These are phyloP conservation scores for Ophiostoma himal-ulmi DNA, from an alignment of 2,329 filamentous ascomycete species.

Conservation along the genomic window DNA sequence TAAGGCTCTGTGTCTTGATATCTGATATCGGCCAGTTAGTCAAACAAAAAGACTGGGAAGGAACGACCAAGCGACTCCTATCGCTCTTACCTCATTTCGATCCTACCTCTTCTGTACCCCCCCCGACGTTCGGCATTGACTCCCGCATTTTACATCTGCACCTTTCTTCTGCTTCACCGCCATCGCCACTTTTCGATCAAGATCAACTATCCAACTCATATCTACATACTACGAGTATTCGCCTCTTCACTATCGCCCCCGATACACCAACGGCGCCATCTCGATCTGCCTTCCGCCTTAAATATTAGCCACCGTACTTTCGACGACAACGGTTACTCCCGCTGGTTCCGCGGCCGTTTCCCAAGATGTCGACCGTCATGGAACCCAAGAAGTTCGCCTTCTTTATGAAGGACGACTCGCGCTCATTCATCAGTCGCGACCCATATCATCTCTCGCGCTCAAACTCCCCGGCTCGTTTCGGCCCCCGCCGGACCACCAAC, in stretches of 20 bases:
- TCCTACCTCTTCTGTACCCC: background rate
- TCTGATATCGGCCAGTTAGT: constrained; percentile 17
- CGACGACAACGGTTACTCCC: constrained; percentile 9
- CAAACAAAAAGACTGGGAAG: constrained; percentile 21
- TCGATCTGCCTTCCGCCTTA: no score
- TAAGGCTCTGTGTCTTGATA: constrained; percentile 11
- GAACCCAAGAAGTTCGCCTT: constrained; percentile 27
- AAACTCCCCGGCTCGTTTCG: constrained; percentile 25
- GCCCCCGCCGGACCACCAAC: constrained; percentile 23
- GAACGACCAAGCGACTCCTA: constrained; percentile 12
- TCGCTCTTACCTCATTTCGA: constrained; percentile 8
- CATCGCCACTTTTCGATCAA: background rate
- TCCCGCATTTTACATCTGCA: background rate
- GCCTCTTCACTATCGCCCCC: background rate
- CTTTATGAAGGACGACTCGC: constrained; percentile 25
- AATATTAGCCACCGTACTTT: constrained; percentile 10
- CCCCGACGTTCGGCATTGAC: background rate
- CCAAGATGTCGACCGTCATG: constrained; percentile 23
- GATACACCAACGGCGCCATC: background rate
- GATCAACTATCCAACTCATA: background rate
- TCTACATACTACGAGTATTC: background rate
- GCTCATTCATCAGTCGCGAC: constrained; percentile 17
- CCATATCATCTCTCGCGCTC: constrained; percentile 17
- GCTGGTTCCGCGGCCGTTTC: background rate
- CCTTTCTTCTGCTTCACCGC: background rate